Evolutionary conservation across 1,139 yeast species (phyloP).

Genomic region (Diutina catenulata): DNA sequence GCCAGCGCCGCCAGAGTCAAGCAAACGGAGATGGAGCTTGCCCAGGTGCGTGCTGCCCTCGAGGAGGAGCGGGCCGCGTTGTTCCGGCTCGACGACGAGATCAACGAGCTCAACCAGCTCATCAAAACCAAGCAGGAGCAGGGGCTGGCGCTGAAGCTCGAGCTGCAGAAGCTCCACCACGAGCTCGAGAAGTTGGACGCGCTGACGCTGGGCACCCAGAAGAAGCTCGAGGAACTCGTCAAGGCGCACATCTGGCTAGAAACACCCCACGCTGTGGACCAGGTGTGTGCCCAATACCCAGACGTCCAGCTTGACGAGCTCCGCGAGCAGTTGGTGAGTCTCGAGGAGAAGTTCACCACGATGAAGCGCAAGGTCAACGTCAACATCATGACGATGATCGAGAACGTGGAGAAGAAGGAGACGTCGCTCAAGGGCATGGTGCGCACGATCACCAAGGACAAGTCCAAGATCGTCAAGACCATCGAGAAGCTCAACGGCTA

Average conservation of each 20-base stretch:
- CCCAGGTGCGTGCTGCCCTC: constrained; percentile 28
- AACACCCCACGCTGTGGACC: constrained; percentile 45
- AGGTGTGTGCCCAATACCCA: constrained; percentile 45
- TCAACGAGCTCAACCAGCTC: constrained; percentile 47
- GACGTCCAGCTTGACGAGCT: constrained; percentile 54
- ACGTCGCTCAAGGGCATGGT: constrained; percentile 68
- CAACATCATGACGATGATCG: constrained; percentile 89
- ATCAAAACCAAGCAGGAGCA: constrained; percentile 40
- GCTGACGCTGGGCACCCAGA: constrained; percentile 29
- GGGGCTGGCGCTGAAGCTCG: constrained; percentile 39
- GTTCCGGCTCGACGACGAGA: constrained; percentile 68
- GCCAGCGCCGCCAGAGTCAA: no score
- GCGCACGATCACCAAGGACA: constrained; percentile 81
- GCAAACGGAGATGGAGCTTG: constrained; percentile 20
- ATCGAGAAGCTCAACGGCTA: constrained; percentile 78
- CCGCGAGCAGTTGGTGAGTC: constrained; percentile 42
- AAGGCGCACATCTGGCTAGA: constrained; percentile 62
- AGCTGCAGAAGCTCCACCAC: constrained; percentile 48
- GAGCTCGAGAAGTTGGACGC: constrained; percentile 49
- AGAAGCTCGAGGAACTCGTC: constrained; percentile 36
- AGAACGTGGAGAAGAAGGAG: constrained; percentile 86
- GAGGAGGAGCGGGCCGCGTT: constrained; percentile 55
- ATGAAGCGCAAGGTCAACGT: constrained; percentile 80
- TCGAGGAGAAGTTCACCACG: constrained; percentile 54
- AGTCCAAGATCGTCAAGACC: constrained; percentile 80